These are phyloP conservation scores for Bryoerythrophyllum caledonicum DNA, from an alignment of 225 moss, liverwort and hornwort species.

Conservation along the genomic window DNA sequence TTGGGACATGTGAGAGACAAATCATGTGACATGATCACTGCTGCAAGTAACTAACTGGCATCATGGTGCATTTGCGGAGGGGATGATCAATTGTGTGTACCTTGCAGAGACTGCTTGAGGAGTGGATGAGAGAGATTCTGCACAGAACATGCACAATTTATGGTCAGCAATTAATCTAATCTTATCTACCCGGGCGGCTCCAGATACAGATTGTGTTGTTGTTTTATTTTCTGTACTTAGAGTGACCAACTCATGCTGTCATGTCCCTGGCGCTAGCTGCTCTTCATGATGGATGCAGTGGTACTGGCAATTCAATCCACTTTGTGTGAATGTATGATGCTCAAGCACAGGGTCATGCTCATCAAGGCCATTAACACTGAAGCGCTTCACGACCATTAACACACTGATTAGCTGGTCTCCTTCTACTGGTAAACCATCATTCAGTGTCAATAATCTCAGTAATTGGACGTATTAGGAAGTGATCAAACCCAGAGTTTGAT, in stretches of 20 bases:
- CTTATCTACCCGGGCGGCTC: slow-evolving; percentile 5
- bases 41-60: too few relatives aligned
- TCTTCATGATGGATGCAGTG: neutral
- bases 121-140: slow-evolving; percentile 79
- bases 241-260: neutral
- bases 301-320: neutral
- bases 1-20: slow-evolving; percentile 18
- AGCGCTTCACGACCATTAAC: neutral
- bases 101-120: slow-evolving; percentile 61
- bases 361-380: too few relatives aligned
- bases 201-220: neutral
- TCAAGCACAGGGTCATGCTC: neutral
- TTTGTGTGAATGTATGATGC: slow-evolving; percentile 3
- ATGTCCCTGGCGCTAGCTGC: slow-evolving; percentile 20
- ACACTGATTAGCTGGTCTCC: neutral
- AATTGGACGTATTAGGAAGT: neutral
- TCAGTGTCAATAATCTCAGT: neutral
- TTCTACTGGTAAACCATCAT: neutral
- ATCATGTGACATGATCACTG: neutral
- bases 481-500: neutral
- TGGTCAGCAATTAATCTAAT: neutral
- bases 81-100: slow-evolving; percentile 34
- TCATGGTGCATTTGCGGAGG: slow-evolving; percentile 19
- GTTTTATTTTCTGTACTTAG: slow-evolving; percentile 3
- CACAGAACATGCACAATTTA: slow-evolving; percentile 10